phyloP scores from a whole-genome alignment of 192 early-diverging fungal genomes.

The Backusella tarrabulga region DNA sequence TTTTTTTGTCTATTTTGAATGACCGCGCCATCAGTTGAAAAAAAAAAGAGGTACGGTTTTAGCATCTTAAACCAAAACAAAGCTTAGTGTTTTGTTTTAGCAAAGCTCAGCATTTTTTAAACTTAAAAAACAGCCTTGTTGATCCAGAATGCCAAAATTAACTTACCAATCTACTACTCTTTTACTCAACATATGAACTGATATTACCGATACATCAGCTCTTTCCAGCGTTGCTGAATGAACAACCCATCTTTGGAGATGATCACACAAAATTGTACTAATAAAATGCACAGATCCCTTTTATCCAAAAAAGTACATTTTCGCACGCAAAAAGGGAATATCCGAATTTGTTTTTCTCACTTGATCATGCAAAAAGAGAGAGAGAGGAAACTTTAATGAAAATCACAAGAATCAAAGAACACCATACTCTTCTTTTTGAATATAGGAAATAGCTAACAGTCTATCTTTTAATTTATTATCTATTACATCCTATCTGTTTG shows the following conservation, averaged over 20 bases:
- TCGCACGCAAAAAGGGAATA: not conserved
- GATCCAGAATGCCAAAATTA: not conserved
- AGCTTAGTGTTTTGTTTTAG: not conserved
- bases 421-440: not conserved
- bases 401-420: not conserved
- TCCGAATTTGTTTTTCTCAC: not conserved
- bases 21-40: not conserved
- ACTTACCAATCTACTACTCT: not conserved
- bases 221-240: not conserved
- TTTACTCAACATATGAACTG: not conserved
- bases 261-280: conserved; percentile 2
- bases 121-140: not conserved
- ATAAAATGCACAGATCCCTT: not conserved
- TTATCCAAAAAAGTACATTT: not conserved
- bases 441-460: not conserved
- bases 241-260: not conserved
- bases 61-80: not conserved
- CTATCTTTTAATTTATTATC: not conserved
- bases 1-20: not conserved
- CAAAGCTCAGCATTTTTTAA: not conserved
- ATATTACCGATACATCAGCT: not conserved
- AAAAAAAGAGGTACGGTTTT: not conserved
- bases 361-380: not conserved
- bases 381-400: not conserved
- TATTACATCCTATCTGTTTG: not conserved